A percentile compares a stretch with the other conserved stretches of the same genome.
These are phyloP conservation scores for Physaria fendleri DNA, from an alignment of 345 rosid genomes.

Conservation along the genomic window DNA sequence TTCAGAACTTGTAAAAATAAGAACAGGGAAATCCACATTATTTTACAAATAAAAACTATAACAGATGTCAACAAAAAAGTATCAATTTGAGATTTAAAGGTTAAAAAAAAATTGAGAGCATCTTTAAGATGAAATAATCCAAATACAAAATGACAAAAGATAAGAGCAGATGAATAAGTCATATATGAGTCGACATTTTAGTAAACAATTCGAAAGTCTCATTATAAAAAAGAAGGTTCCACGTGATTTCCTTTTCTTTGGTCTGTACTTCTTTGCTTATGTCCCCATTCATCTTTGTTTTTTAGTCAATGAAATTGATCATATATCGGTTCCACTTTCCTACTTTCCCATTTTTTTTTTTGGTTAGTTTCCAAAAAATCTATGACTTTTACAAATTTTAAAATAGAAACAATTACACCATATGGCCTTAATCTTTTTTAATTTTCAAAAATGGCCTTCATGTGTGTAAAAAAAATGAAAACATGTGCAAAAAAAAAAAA, in stretches of 20 bases:
- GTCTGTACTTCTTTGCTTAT: slow-evolving; percentile 19
- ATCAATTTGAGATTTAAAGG: slow-evolving; percentile 10
- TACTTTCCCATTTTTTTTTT: neutral
- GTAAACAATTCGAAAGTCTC: slow-evolving; percentile 4
- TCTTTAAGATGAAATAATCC: slow-evolving; percentile 10
- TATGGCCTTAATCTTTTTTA: too few species aligned
- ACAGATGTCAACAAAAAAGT: too few species aligned
- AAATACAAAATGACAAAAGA: slow-evolving; percentile 6
- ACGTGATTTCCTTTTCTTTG: slow-evolving; percentile 19
- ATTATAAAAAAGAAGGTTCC: slow-evolving; percentile 20
- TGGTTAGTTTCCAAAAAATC: too few species aligned
- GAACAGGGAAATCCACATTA: too few species aligned
- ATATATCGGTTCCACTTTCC: neutral
- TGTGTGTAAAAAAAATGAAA: too few species aligned
- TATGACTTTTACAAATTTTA: too few species aligned
- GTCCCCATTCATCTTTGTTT: neutral
- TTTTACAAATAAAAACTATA: too few species aligned
- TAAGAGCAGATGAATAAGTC: neutral
- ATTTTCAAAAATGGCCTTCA: too few species aligned
- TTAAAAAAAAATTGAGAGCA: slow-evolving; percentile 13
- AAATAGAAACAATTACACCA: too few species aligned
- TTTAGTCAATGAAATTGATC: neutral
- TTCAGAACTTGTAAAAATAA: too few species aligned
- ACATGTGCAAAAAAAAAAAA: too few species aligned
- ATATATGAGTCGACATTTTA: slow-evolving; percentile 13